Evolutionary conservation across 192 early-diverging fungal genomes (phyloP).

Genomic region (Backusella liffmaniae): DNA sequence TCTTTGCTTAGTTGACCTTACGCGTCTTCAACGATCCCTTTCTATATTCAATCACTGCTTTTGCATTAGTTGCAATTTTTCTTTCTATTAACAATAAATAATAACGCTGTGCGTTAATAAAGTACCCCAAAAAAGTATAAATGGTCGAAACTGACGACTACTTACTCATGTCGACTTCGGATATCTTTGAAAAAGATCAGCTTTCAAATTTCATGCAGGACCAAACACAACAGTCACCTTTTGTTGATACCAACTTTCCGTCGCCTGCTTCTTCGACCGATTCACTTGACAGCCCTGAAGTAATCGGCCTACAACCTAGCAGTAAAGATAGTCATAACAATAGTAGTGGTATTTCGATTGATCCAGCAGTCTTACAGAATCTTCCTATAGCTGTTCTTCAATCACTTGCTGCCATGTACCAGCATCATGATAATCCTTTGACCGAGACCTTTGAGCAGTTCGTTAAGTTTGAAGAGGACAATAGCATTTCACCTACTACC

Average conservation of each 20-base stretch:
- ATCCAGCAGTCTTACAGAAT: not conserved
- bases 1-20: constrained; percentile 9
- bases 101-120: constrained; percentile 4
- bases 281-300: constrained; percentile 10
- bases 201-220: constrained; percentile 18
- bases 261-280: constrained; percentile 16
- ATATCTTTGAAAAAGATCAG: constrained; percentile 24
- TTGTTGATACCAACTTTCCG: constrained; percentile 11
- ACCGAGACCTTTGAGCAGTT: constrained; percentile 26
- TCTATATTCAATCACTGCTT: not conserved
- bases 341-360: not conserved
- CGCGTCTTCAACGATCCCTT: not conserved
- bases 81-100: not conserved
- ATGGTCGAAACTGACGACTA: constrained; percentile 23
- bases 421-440: constrained; percentile 12
- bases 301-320: not conserved
- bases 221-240: not conserved
- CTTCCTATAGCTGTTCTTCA: constrained; percentile 13
- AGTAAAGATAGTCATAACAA: not conserved
- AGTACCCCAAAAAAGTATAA: not conserved
- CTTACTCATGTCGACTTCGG: constrained; percentile 9
- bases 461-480: constrained; percentile 30
- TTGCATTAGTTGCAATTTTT: not conserved
- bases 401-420: constrained; percentile 13
- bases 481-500: constrained; percentile 5